A percentile compares a stretch with the other conserved stretches of the same genome.
phyloP scores from a whole-genome alignment of 148 eudicot species.

The Polygonum maritimum region DNA sequence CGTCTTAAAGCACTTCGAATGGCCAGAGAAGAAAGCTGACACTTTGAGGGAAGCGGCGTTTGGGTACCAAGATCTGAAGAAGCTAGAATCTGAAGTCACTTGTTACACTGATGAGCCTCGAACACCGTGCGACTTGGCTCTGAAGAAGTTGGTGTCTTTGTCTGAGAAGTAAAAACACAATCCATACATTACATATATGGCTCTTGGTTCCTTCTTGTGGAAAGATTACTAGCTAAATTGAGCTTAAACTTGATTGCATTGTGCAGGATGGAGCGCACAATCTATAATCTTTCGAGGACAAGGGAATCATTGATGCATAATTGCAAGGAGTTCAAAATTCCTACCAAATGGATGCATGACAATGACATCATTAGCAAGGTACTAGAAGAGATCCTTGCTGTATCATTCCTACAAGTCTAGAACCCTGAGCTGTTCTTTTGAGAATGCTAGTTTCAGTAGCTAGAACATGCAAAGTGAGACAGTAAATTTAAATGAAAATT shows the following conservation, averaged over 20 bases:
- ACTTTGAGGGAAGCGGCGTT: constrained; percentile 78
- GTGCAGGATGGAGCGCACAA: constrained; percentile 67
- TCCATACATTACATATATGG: not conserved
- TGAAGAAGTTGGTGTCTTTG: constrained; percentile 61
- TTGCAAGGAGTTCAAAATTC: constrained; percentile 67
- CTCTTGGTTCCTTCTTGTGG: not conserved
- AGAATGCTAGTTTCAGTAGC: not conserved
- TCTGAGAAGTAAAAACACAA: constrained; percentile 52
- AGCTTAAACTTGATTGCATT: not conserved
- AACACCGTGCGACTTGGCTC: constrained; percentile 58
- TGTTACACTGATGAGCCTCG: constrained; percentile 46
- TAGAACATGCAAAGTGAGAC: no score
- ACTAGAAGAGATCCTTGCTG: not conserved
- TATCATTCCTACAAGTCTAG: not conserved
- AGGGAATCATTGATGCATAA: constrained; percentile 52
- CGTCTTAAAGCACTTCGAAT: constrained; percentile 77
- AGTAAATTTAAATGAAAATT: not conserved
- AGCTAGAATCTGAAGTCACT: constrained; percentile 53
- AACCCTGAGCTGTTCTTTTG: not conserved
- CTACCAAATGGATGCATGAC: constrained; percentile 84
- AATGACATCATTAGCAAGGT: constrained; percentile 80
- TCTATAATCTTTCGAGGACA: constrained; percentile 51
- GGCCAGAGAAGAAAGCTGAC: constrained; percentile 89
- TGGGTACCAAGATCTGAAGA: constrained; percentile 68
- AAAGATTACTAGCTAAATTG: not conserved